Evolutionary conservation across 352 stramenopile genomes (phyloP).

Genomic region (Phytophthora sp.): DNA sequence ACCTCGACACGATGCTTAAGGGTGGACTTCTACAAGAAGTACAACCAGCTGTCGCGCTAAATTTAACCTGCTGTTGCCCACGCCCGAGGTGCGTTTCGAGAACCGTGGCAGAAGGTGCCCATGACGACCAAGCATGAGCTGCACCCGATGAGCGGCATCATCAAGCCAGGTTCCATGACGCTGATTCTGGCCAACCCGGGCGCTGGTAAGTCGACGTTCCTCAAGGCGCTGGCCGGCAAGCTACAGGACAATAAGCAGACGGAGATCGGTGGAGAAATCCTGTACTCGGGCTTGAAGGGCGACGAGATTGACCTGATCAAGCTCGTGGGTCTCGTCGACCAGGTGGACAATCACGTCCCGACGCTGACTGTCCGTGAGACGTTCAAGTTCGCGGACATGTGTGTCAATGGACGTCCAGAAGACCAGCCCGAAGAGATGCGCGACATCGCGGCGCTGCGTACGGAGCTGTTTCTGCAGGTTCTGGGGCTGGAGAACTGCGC

Average conservation of each 20-base stretch:
- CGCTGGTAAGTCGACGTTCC: slow-evolving; percentile 70
- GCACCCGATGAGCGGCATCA: slow-evolving; percentile 74
- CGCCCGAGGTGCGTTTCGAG: slow-evolving; percentile 26
- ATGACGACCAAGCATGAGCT: slow-evolving; percentile 51
- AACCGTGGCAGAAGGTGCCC: slow-evolving; percentile 48
- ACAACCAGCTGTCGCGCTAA: slow-evolving; percentile 23
- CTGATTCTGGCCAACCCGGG: slow-evolving; percentile 59
- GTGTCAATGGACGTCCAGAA: slow-evolving; percentile 66
- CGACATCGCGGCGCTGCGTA: slow-evolving; percentile 69
- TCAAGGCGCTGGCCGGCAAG: slow-evolving; percentile 68
- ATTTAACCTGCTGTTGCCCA: slow-evolving; percentile 24
- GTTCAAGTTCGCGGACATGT: slow-evolving; percentile 93
- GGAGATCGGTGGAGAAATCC: slow-evolving; percentile 49
- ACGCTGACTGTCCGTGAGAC: slow-evolving; percentile 93
- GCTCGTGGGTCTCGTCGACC: slow-evolving; percentile 68
- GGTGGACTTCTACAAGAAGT: slow-evolving; percentile 47
- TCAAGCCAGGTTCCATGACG: slow-evolving; percentile 57
- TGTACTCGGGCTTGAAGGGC: slow-evolving; percentile 48
- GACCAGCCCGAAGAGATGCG: slow-evolving; percentile 77
- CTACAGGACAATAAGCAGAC: slow-evolving; percentile 45
- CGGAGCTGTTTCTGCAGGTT: slow-evolving; percentile 76
- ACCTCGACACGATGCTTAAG: slow-evolving; percentile 61
- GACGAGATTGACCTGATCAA: slow-evolving; percentile 67
- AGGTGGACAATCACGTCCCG: slow-evolving; percentile 89
- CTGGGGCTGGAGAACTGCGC: slow-evolving; percentile 90